phyloP scores from a whole-genome alignment of 2,329 filamentous ascomycete genomes.

The Colletotrichum sp. region DNA sequence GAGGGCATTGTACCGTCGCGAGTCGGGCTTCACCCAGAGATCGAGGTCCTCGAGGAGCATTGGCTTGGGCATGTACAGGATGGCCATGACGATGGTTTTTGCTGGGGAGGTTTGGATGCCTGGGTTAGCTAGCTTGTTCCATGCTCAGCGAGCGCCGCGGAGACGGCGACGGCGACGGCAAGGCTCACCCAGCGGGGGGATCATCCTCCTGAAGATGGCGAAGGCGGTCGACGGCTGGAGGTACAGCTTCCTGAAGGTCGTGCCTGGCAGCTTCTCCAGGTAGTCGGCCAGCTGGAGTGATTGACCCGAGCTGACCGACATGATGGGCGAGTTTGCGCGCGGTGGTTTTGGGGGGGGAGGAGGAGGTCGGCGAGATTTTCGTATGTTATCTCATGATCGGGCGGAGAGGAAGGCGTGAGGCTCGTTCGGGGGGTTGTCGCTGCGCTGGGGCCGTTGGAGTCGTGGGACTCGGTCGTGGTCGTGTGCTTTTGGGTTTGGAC shows the following conservation, averaged over 20 bases:
- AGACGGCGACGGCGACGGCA: neutral
- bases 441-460: neutral
- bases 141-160: neutral
- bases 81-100: slow-evolving; percentile 94
- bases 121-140: neutral
- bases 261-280: slow-evolving; percentile 88
- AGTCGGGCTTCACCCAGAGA: slow-evolving; percentile 77
- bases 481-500: neutral
- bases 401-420: neutral
- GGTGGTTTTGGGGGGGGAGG: neutral
- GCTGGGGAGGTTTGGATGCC: slow-evolving; percentile 54
- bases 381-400: slow-evolving; percentile 8
- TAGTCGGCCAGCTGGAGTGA: slow-evolving; percentile 80
- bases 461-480: neutral
- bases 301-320: slow-evolving; percentile 52
- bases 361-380: neutral
- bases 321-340: slow-evolving; percentile 29
- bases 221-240: slow-evolving; percentile 94
- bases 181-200: slow-evolving; percentile 80
- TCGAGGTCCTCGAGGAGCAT: slow-evolving; percentile 84
- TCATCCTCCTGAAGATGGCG: slow-evolving; percentile 96
- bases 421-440: neutral
- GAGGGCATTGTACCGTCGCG: slow-evolving; percentile 39
- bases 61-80: slow-evolving; percentile 87
- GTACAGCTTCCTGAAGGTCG: slow-evolving; percentile 90